A percentile compares a stretch with the other conserved stretches of the same genome.
Evolutionary conservation across 805 yeast species (phyloP).

Genomic region (Ogataea saltuana): DNA sequence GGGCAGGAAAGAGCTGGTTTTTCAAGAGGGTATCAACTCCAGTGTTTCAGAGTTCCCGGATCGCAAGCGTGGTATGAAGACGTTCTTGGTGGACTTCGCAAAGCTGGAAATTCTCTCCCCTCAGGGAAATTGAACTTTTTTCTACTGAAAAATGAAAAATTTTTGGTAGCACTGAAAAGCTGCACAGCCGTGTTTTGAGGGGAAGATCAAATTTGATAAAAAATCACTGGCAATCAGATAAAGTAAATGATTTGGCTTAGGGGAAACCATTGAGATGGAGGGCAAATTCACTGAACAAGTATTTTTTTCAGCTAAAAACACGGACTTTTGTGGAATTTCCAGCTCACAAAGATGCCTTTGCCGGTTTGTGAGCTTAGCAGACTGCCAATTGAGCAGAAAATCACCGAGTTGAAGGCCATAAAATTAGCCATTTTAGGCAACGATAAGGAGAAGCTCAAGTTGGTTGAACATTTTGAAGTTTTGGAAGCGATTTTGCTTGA

Average conservation of each 20-base stretch:
- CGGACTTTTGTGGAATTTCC: background rate
- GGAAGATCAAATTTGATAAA: background rate
- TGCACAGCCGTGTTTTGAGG: too few species aligned
- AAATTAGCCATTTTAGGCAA: slow-evolving; percentile 32
- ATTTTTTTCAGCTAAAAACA: background rate
- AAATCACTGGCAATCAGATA: background rate
- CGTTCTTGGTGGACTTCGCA: too few species aligned
- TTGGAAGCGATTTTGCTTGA: slow-evolving; percentile 16
- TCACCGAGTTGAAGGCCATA: slow-evolving; percentile 13
- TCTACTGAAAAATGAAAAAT: background rate
- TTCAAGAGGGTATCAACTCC: too few species aligned
- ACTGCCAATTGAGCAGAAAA: slow-evolving; percentile 14
- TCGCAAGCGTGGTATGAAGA: too few species aligned
- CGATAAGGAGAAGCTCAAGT: slow-evolving; percentile 29
- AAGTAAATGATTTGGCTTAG: too few species aligned
- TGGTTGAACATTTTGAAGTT: slow-evolving; percentile 17
- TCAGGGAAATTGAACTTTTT: too few species aligned
- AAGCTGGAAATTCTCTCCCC: too few species aligned
- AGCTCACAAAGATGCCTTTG: background rate
- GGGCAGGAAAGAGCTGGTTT: too few species aligned
- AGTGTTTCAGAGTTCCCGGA: too few species aligned
- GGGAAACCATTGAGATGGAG: too few species aligned
- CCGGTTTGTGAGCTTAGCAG: slow-evolving; percentile 1
- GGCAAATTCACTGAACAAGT: background rate
- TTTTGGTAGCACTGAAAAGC: slow-evolving; percentile 4